Evolutionary conservation across 1,284 basidiomycete species (phyloP).

Genomic region (Apiotrichum akiyoshidainum): DNA sequence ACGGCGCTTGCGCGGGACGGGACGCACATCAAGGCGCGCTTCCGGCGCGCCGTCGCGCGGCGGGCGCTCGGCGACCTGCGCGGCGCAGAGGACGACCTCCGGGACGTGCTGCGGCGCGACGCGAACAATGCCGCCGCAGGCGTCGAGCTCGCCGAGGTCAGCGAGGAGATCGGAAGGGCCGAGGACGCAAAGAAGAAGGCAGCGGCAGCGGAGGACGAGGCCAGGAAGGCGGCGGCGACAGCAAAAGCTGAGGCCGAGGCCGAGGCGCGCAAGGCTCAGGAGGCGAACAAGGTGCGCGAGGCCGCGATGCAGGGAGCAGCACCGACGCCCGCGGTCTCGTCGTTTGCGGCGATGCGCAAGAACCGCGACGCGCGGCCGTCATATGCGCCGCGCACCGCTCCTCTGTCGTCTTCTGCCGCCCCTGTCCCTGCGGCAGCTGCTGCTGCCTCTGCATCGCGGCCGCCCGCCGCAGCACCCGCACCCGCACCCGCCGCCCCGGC

Average conservation of each 20-base stretch:
- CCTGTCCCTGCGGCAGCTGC: background rate
- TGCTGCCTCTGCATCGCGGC: background rate
- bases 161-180: conserved; percentile 6
- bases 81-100: conserved; percentile 24
- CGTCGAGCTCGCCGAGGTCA: conserved; percentile 36
- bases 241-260: background rate
- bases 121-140: conserved; percentile 31
- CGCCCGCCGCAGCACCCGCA: background rate
- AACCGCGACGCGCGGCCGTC: conserved; percentile 16
- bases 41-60: conserved; percentile 40
- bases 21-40: conserved; percentile 45
- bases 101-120: conserved; percentile 17
- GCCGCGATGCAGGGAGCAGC: background rate
- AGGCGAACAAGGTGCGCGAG: background rate
- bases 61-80: conserved; percentile 30
- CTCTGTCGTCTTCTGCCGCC: background rate
- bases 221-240: background rate
- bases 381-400: conserved; percentile 4
- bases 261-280: background rate
- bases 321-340: background rate
- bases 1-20: conserved; percentile 29
- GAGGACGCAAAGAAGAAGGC: background rate
- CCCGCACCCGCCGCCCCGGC: conserved; percentile 2
- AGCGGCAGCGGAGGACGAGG: background rate
- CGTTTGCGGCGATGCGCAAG: conserved; percentile 29